Evolutionary conservation across 345 rosid species (phyloP), one percentile per base, ranked within the genome.

Genomic region (Psidium guajava): DNA sequence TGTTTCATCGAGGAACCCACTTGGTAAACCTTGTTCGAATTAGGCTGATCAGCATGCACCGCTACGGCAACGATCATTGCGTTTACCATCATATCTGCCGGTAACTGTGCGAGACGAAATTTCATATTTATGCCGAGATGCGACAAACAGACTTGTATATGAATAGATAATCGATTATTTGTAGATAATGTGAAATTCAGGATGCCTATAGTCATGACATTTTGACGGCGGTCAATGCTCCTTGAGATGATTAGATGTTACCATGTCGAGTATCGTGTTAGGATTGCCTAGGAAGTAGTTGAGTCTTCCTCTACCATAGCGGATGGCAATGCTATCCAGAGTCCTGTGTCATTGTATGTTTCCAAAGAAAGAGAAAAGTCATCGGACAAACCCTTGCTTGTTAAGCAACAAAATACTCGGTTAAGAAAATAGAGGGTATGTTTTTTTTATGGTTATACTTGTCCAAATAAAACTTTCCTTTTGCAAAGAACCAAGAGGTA

Each of bases 71-170:
- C 86, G 0, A 90, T 85, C 53, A 90, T 86, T 1, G 87, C 82
- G 18, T 89, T 90, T 69, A 87, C 89, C 84, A 90, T 90, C 91
- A 90, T 87, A 69, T 90, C 91, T 0, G 86, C 91, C 1, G 91
- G 92, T 81, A 89, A 57, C 89, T 90, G 85, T 32, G 32, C 32
- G 21, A 28, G 28, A 8, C 25, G 21, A 11, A 61, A 13, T 18
- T 42, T 20, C 27, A 22, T n/a, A 82, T 73, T 83, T 11, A 54
- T 49, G n/a, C 15, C 15, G 25, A 58, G 20, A 54, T 9, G 52
- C 7, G 9, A 58, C 22, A 2, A 64, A 28, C 32, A 5, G 0
- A 64, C 21, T 28, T 28, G 22, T 28, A 28, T 16, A 64, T 32
- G 22, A 8, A 64, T 16, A 16, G 20, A 11, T 50, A 11, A 50